Base-by-base conservation (phyloP, 306 rosid species). In the Vicia sativa region DNA sequence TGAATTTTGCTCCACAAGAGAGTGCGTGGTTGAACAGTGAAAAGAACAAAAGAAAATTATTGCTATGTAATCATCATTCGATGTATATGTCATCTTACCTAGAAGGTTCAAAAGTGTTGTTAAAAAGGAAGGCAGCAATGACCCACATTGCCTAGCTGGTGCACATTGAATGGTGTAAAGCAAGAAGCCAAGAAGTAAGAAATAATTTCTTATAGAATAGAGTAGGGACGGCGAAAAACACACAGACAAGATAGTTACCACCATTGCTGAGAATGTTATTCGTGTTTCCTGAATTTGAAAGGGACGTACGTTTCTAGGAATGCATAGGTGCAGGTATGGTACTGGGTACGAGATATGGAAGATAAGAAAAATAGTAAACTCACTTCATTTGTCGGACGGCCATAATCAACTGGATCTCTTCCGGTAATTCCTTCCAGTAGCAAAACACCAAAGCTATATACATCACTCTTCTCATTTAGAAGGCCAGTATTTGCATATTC, bases 401-500 rank as follows among this genome's bases (percentile, higher is more conserved):
- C 90, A 70, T 88, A 88, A 69, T 91, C 93, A 19, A 91, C 97
- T 9, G 97, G 96, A 74, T 91, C 97, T 75, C 97, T 83, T 69
- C 97, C 96, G 11, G 97, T 91, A 54, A 91, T 88, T 42, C 88
- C 89, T 73, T 91, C 97, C 62, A 91, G 79, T 55, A 91, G 87
- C 78, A 91, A 65, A 74, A 91, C 96, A 23, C 97, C 97, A 60
- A 86, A 91, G 83, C 97, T 91, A 82, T 91, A 91, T 55, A 91
- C 91, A 73, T 91, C 97, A 48, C 97, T 91, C 77, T 91, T 91
- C 71, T 88, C 97, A 78, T 91, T 91, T 65, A 91, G 72, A 70
- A 91, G 97, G 53, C 97, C 97, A 5, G 88, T 83, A 70, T 91
- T 91, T 67, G 97, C 97, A 75, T 91, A 91, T 75, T 91, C 97